Percentiles rank a stretch among this genome's conserved stretches.
Conservation (phyloP, 1,284 basidiomycete species). For the Malassezia brasiliensis region DNA sequence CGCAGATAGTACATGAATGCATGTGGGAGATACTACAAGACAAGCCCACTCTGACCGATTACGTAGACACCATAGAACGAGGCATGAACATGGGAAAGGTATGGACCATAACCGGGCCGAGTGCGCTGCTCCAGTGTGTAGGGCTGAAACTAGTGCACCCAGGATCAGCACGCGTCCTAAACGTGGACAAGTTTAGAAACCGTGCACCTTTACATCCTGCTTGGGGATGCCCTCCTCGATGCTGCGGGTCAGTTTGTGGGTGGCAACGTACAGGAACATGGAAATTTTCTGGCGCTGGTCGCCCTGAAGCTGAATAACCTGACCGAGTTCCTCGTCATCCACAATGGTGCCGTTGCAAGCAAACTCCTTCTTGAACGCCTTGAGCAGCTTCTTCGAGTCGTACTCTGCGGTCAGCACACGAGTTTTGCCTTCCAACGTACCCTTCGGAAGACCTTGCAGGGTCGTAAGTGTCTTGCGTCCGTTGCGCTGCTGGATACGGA, state of each 20-base stretch:
- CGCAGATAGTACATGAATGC: slow-evolving; percentile 2
- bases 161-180: too few species aligned
- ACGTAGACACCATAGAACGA: too few species aligned
- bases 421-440: slow-evolving; percentile 51
- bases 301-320: slow-evolving; percentile 97
- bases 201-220: slow-evolving; percentile 47
- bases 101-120: too few species aligned
- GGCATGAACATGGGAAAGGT: too few species aligned
- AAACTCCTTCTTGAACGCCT: slow-evolving; percentile 98
- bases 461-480: slow-evolving; percentile 98
- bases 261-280: slow-evolving; percentile 30
- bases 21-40: neutral
- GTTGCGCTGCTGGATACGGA: slow-evolving; percentile 90
- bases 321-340: slow-evolving; percentile 89
- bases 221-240: slow-evolving; percentile 45
- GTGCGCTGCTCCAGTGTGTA: too few species aligned
- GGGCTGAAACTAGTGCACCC: too few species aligned
- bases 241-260: slow-evolving; percentile 3
- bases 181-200: slow-evolving; percentile 26
- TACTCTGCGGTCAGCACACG: slow-evolving; percentile 59
- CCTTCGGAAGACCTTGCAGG: slow-evolving; percentile 86
- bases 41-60: neutral
- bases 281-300: slow-evolving; percentile 89
- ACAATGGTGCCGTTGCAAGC: slow-evolving; percentile 98
- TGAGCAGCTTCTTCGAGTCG: slow-evolving; percentile 94